Percentiles rank a stretch among this genome's conserved stretches.
These are phyloP conservation scores for Sporothrix inflata DNA, from an alignment of 2,329 filamentous ascomycete genomes.

Conservation along the genomic window DNA sequence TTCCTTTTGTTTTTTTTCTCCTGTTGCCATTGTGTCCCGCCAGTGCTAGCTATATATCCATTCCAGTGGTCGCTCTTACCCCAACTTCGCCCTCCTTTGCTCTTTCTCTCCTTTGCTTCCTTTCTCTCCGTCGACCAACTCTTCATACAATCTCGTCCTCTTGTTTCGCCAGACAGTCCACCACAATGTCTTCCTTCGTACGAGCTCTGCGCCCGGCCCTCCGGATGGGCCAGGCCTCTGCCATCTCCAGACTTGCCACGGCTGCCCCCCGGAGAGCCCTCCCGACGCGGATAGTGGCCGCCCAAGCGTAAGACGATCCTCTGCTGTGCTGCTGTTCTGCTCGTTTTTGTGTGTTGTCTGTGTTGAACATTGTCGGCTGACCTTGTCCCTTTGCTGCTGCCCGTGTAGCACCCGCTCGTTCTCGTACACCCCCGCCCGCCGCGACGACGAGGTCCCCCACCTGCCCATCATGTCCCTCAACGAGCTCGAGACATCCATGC, in stretches of 20 bases:
- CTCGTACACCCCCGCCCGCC: constrained; percentile 60
- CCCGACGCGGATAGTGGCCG: constrained; percentile 19
- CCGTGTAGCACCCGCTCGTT: constrained; percentile 54
- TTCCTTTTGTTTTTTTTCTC: not conserved
- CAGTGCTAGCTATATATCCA: constrained; percentile 3
- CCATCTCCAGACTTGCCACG: constrained; percentile 26
- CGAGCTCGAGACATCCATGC: constrained; percentile 87
- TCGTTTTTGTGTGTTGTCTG: not conserved
- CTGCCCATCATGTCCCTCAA: constrained; percentile 93
- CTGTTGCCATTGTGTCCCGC: constrained; percentile 7
- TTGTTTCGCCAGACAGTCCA: not conserved
- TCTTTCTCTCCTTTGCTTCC: constrained; percentile 1
- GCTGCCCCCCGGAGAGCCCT: constrained; percentile 25
- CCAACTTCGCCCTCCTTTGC: constrained; percentile 5
- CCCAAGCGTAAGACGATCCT: constrained; percentile 25
- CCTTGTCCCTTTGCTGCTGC: not conserved
- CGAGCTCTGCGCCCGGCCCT: constrained; percentile 57
- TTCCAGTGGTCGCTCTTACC: constrained; percentile 20
- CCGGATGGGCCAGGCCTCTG: constrained; percentile 46
- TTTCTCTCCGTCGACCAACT: not conserved
- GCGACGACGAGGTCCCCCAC: constrained; percentile 77
- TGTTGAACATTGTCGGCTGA: not conserved
- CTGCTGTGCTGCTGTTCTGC: not conserved
- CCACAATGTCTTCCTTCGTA: constrained; percentile 53
- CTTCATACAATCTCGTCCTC: not conserved